These are phyloP conservation scores for Leptographium radiaticola DNA, from an alignment of 2,329 filamentous ascomycete genomes.

Conservation along the genomic window DNA sequence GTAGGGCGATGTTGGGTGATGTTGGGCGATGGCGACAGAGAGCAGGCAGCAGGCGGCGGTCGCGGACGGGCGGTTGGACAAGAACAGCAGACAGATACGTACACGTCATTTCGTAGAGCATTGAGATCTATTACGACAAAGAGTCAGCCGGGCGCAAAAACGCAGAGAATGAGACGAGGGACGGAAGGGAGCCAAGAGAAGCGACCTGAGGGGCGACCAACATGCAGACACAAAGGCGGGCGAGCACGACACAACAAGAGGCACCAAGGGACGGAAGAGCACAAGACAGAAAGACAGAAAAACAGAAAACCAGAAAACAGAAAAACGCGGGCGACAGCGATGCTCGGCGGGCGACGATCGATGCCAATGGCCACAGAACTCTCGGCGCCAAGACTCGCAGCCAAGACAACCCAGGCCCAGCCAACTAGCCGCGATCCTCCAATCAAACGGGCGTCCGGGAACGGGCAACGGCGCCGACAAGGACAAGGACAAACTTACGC, in stretches of 20 bases:
- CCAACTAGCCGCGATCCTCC: not conserved
- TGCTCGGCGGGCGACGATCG: too few species aligned
- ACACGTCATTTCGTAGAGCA: constrained; percentile 21
- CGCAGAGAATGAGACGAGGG: not conserved
- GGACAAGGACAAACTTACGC: constrained; percentile 8
- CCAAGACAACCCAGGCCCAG: not conserved
- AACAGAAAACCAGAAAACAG: too few species aligned
- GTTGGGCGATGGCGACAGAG: not conserved
- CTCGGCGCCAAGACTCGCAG: constrained; percentile 2
- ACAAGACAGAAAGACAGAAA: not conserved
- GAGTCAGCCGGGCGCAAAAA: constrained; percentile 14
- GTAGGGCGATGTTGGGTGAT: not conserved
- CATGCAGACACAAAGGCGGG: too few species aligned
- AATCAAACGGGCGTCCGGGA: not conserved
- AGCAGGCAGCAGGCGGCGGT: not conserved
- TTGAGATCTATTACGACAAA: constrained; percentile 21
- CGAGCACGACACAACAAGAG: too few species aligned
- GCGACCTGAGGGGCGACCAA: not conserved
- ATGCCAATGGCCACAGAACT: not conserved
- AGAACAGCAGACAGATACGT: constrained; percentile 4
- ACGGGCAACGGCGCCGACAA: not conserved
- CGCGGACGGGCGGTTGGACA: not conserved
- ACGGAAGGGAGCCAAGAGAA: not conserved
- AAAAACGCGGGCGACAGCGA: not conserved
- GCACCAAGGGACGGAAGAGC: too few species aligned